Evolutionary conservation across 73 alveolate species (phyloP), one percentile per base, ranked within the genome.

Genomic region (Tetrahymena elliotti): DNA sequence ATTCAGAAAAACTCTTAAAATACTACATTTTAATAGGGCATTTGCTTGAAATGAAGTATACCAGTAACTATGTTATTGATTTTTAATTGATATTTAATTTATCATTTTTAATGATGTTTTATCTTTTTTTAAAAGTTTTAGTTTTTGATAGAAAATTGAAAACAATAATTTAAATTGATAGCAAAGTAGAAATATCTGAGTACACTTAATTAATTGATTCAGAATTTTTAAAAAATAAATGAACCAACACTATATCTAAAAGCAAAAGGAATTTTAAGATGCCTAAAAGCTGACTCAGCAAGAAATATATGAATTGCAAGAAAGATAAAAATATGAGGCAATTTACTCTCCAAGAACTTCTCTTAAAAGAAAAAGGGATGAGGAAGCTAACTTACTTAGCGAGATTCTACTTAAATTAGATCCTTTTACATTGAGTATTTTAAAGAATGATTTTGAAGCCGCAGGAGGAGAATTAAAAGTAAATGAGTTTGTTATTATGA

Each of bases 391-490:
- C 9, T 54, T 94, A 16, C 93, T 97, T 16, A 93, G 95, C 39
- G 97, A 97, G 82, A 84, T 97, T 35, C 97, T 97, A 20, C 96
- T 97, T 94, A 97, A 97, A 88, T 97, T 97, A 38, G 99, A 97
- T 93, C 99, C 99, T 2, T 97, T 97, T 24, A 97, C 99, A 13
- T 97, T 97, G 22, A 96, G 96, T 54, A 95, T 97, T 40, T 93
- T 97, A 20, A 97, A 97, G 93, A 93, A 93, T 31, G 99, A 97
- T 92, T 97, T 97, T 84, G 94, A 93, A 34, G 95, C 83, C 54
- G 84, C 94, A 35, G 24, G 96, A 38, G 98, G 97, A 27, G 94
- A 93, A 83, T 94, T 97, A 94, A 94, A 93, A 33, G 96, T 94
- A 22, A 52, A 83, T 24, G 96, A 97, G 95, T 97, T 97, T 83